These are phyloP conservation scores for Fraxinus velutina DNA, from an alignment of 305 asterid genomes.

Conservation along the genomic window DNA sequence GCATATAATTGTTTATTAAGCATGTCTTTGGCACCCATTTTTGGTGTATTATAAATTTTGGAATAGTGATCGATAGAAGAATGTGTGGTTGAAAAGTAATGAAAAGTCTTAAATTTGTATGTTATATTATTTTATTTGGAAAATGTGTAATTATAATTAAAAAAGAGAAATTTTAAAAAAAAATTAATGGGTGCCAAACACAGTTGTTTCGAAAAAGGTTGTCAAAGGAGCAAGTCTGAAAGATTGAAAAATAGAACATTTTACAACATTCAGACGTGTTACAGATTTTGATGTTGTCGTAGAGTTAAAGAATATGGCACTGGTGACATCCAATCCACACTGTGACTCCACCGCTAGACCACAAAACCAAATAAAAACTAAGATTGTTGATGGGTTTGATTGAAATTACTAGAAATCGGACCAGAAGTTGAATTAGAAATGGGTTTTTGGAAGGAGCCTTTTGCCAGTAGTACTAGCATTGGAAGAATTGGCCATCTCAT, in stretches of 20 bases:
- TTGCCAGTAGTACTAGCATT: conserved; percentile 23
- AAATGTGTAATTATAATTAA: no score
- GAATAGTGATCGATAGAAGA: no score
- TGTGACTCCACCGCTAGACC: conserved; percentile 79
- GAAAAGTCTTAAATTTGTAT: no score
- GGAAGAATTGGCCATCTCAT: conserved; percentile 21
- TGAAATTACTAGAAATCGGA: not conserved
- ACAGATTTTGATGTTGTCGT: no score
- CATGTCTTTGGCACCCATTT: no score
- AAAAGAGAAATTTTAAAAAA: no score
- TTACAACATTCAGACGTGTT: not conserved
- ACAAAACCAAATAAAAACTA: conserved; percentile 35
- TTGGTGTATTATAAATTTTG: no score
- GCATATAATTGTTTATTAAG: not conserved
- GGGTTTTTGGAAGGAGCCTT: conserved; percentile 32
- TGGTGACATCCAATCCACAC: conserved; percentile 73
- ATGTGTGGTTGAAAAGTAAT: no score
- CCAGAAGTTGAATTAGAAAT: conserved; percentile 12
- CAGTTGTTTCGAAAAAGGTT: not conserved
- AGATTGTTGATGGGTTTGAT: conserved; percentile 38
- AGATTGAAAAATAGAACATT: no score
- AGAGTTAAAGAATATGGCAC: not conserved
- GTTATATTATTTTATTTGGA: no score
- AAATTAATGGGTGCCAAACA: no score
- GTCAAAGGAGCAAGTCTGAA: no score